These are phyloP conservation scores for Schizosaccharomyces osmophilus DNA, from an alignment of 805 yeast species.

Conservation along the genomic window DNA sequence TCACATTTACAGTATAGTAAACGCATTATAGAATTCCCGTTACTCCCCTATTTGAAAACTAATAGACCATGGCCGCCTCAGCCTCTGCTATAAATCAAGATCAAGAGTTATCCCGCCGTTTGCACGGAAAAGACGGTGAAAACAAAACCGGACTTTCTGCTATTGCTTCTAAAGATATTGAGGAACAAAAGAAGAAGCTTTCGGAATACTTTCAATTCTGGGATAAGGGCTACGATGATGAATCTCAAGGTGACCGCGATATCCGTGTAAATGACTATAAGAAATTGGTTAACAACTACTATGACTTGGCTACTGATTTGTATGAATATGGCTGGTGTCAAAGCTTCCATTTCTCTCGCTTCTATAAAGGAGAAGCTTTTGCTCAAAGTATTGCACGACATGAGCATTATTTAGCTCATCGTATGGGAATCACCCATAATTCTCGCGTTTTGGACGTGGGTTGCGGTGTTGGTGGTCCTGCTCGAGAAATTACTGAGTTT, in stretches of 20 bases:
- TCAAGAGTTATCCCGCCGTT: constrained; percentile 51
- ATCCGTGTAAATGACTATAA: constrained; percentile 64
- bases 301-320: constrained; percentile 36
- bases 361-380: constrained; percentile 81
- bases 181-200: constrained; percentile 61
- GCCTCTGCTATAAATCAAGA: constrained; percentile 15
- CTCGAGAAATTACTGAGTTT: constrained; percentile 81
- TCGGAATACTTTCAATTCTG: constrained; percentile 87
- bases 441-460: constrained; percentile 92
- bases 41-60: too few species aligned
- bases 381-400: constrained; percentile 89
- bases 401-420: constrained; percentile 78
- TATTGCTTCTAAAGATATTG: constrained; percentile 47
- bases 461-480: constrained; percentile 99
- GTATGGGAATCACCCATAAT: constrained; percentile 53
- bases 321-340: constrained; percentile 99
- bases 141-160: constrained; percentile 52
- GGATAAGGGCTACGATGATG: constrained; percentile 64
- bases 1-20: too few species aligned
- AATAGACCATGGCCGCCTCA: too few species aligned
- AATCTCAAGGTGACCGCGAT: constrained; percentile 32
- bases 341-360: constrained; percentile 89
- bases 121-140: constrained; percentile 57
- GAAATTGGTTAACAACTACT: constrained; percentile 77
- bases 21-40: too few species aligned